phyloP scores from a whole-genome alignment of 805 yeast species.

The Debaryomyces maramus region DNA sequence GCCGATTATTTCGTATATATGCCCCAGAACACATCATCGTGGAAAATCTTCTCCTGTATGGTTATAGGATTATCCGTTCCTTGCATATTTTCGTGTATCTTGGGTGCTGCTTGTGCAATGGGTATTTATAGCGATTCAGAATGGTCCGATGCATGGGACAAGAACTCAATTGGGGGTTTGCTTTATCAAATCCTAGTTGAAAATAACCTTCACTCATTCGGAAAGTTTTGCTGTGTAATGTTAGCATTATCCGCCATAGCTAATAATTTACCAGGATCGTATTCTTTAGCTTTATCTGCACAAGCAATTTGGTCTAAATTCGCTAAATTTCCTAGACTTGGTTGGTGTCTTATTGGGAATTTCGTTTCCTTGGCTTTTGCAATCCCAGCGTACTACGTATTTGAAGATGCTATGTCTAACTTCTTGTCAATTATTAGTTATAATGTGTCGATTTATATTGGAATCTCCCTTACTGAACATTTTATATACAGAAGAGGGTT shows the following conservation, averaged over 20 bases:
- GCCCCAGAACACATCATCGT: slow-evolving; percentile 25
- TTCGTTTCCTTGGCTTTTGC: slow-evolving; percentile 31
- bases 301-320: slow-evolving; percentile 34
- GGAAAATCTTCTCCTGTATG: slow-evolving; percentile 29
- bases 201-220: slow-evolving; percentile 30
- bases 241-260: slow-evolving; percentile 32
- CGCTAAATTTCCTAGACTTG: slow-evolving; percentile 31
- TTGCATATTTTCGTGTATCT: slow-evolving; percentile 65
- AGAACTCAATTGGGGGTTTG: slow-evolving; percentile 34
- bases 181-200: slow-evolving; percentile 28
- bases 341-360: slow-evolving; percentile 35
- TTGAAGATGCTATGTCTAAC: slow-evolving; percentile 29
- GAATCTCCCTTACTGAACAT: slow-evolving; percentile 31
- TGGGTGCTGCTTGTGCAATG: slow-evolving; percentile 86
- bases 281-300: slow-evolving; percentile 28
- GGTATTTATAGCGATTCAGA: slow-evolving; percentile 49
- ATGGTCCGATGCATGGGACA: slow-evolving; percentile 29
- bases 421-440: slow-evolving; percentile 34
- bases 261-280: slow-evolving; percentile 35
- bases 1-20: slow-evolving; percentile 36
- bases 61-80: slow-evolving; percentile 59
- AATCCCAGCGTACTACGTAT: slow-evolving; percentile 36
- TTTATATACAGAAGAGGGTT: slow-evolving; percentile 26
- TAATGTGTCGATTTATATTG: slow-evolving; percentile 33
- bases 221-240: slow-evolving; percentile 30